These are phyloP conservation scores for Didymella glomerata DNA, from an alignment of 2,329 filamentous ascomycete genomes.

Conservation along the genomic window DNA sequence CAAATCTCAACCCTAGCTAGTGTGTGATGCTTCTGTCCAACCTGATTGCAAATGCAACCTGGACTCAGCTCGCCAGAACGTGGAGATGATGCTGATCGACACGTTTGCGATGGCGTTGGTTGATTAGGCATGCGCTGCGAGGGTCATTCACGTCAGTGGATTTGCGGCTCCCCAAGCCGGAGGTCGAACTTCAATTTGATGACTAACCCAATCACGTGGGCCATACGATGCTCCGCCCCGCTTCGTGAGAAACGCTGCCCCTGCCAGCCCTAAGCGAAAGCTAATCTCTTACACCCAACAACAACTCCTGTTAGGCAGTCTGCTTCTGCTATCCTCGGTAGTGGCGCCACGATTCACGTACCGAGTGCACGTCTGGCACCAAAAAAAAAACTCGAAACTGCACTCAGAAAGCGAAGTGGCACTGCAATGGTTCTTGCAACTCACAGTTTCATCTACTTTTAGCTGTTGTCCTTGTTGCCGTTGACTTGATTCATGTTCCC, in stretches of 20 bases:
- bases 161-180: slow-evolving; percentile 19
- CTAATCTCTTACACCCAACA: slow-evolving; percentile 1
- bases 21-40: not conserved
- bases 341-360: slow-evolving; percentile 19
- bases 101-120: slow-evolving; percentile 14
- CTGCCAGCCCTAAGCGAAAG: slow-evolving; percentile 11
- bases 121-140: slow-evolving; percentile 10
- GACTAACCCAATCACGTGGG: not conserved
- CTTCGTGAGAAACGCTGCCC: not conserved
- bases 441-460: slow-evolving; percentile 3
- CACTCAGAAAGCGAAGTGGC: slow-evolving; percentile 9
- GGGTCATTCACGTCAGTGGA: slow-evolving; percentile 20
- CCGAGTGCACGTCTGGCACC: slow-evolving; percentile 2
- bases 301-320: slow-evolving; percentile 1
- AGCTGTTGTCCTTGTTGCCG: not conserved
- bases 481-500: not conserved
- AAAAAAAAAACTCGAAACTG: slow-evolving; percentile 10
- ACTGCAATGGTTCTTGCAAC: slow-evolving; percentile 25
- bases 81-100: slow-evolving; percentile 15
- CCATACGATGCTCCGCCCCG: not conserved
- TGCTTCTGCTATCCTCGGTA: slow-evolving; percentile 4
- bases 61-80: slow-evolving; percentile 9
- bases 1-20: not conserved
- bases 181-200: slow-evolving; percentile 3
- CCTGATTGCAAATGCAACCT: not conserved